A percentile compares a stretch with the other conserved stretches of the same genome.
These are phyloP conservation scores for Grosmannia clavigera DNA, from an alignment of 2,329 filamentous ascomycete species.

Conservation along the genomic window DNA sequence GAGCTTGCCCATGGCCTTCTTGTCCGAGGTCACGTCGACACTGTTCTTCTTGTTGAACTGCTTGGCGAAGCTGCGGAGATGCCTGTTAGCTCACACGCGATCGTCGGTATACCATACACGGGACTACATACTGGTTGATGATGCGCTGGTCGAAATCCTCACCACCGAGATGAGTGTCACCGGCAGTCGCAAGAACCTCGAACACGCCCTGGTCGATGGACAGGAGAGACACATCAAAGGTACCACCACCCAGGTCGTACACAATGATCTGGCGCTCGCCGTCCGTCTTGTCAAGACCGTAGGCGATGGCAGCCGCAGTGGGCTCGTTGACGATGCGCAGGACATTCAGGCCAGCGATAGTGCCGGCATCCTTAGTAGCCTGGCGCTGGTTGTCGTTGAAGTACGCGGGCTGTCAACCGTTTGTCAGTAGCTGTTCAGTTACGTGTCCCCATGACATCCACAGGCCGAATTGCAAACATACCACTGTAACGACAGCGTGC, in stretches of 20 bases:
- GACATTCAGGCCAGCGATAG: conserved; percentile 85
- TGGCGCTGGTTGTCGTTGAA: conserved; percentile 98
- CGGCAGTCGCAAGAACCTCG: conserved; percentile 85
- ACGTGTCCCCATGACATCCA: background rate
- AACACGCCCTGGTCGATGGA: conserved; percentile 89
- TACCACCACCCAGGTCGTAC: conserved; percentile 90
- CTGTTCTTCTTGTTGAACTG: conserved; percentile 96
- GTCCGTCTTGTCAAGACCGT: conserved; percentile 78
- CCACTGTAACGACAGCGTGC: conserved; percentile 80
- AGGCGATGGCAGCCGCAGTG: conserved; percentile 88
- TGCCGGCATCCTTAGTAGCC: conserved; percentile 89
- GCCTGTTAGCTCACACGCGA: no score
- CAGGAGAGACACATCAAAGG: conserved; percentile 86
- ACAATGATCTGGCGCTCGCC: conserved; percentile 82
- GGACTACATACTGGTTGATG: conserved; percentile 53
- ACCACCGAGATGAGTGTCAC: conserved; percentile 96
- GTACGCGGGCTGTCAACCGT: conserved; percentile 55
- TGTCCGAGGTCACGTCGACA: conserved; percentile 85
- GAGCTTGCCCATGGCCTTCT: conserved; percentile 97
- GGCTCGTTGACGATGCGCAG: conserved; percentile 96
- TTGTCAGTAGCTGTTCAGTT: background rate
- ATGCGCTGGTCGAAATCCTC: conserved; percentile 98
- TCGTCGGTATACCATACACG: background rate
- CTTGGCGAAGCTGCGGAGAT: conserved; percentile 58
- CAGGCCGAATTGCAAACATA: background rate